Evolutionary conservation across 345 rosid species (phyloP), one percentile per base, ranked within the genome.

Genomic region (Mangifera indica): DNA sequence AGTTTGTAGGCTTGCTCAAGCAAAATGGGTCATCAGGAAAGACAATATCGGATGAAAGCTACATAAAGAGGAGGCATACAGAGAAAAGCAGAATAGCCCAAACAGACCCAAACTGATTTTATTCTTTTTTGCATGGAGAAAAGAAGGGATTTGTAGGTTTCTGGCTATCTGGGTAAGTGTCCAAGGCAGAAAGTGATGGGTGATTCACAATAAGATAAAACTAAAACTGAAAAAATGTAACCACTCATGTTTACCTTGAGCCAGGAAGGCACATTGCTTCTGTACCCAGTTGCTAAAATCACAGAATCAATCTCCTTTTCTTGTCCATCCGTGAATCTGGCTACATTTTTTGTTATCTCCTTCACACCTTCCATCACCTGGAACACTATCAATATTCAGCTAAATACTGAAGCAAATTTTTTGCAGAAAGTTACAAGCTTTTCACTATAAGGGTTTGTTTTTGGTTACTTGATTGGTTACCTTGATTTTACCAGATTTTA

Each of bases 211-310:
- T 34, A 83, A 58, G 80, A 81, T 81, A 79, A 45, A 84, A 73
- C 61, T 76, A 75, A 78, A 66, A 75, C 83, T 74, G 78, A 74
- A 71, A 61, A 62, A 46, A 5, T 29, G 60, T 18, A 71, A 65
- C 78, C 53, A 14, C 42, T 66, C 48, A 57, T 70, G 52, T 21
- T 20, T 80, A 94, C 98, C 96, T 84, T 83, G 75, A 94, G 94
- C 98, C 98, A 94, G 82, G 79, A 72, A 67, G 97, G 92, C 42
- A 94, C 98, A 13, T 84, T 94, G 84, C 98, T 94, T 78, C 80
- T 88, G 79, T 90, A 94, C 22, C 98, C 98, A 34, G 98, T 94
- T 57, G 98, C 98, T 44, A 94, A 76, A 34, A 94, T 86, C 70
- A 94, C 83, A 18, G 98, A 76, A 81, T 90, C 97, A 68, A 94